phyloP scores from a whole-genome alignment of 2,329 filamentous ascomycete species.

The Macrophomina tecta region DNA sequence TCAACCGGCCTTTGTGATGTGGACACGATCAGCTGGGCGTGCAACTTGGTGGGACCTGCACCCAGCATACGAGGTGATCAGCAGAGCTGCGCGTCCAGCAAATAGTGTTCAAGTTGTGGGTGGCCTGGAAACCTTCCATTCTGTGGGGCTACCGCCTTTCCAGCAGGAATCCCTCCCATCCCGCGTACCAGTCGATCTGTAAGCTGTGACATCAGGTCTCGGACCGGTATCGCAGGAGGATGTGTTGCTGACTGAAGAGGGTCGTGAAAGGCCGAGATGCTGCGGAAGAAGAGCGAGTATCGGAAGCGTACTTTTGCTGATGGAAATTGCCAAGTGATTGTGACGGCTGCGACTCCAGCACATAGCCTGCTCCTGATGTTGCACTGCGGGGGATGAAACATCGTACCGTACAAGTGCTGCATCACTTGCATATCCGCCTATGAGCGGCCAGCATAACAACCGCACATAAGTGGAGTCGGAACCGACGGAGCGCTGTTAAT shows the following conservation, averaged over 20 bases:
- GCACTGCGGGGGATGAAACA: background rate
- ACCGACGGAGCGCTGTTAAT: background rate
- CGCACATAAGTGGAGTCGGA: background rate
- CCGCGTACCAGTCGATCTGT: too few relatives aligned
- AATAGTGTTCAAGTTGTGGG: background rate
- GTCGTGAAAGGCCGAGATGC: too few relatives aligned
- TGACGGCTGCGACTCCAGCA: background rate
- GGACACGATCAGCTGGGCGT: background rate
- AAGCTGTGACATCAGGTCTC: too few relatives aligned
- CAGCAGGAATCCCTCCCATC: background rate
- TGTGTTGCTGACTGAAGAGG: too few relatives aligned
- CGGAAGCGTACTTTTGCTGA: too few relatives aligned
- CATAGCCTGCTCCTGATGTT: background rate
- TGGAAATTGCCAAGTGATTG: too few relatives aligned
- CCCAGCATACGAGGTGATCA: conserved; percentile 7
- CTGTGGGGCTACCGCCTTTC: background rate
- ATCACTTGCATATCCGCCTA: background rate
- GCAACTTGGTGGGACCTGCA: background rate
- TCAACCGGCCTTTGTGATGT: background rate
- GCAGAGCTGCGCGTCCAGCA: background rate
- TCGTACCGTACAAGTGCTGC: background rate
- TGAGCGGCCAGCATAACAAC: background rate
- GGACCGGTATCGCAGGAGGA: too few relatives aligned
- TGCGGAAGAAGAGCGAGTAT: too few relatives aligned
- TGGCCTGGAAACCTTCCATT: background rate